Base-by-base conservation (phyloP, 345 rosid genomes). In the Citrus unshiu region DNA sequence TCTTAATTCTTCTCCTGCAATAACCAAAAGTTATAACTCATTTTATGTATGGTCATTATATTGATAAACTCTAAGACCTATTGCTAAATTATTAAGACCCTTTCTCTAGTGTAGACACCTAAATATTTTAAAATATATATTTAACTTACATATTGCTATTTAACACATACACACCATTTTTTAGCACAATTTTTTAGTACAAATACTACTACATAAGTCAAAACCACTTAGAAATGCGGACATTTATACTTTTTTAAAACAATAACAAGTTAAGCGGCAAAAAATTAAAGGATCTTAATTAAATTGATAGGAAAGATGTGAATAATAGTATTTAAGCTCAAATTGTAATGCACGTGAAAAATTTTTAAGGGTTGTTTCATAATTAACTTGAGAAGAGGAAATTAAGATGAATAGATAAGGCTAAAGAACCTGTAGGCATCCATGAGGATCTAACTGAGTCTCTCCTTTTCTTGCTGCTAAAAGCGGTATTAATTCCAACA, bases 401-500 rank as follows among this genome's bases (percentile, higher is more conserved):
- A 46, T 46, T 46, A 46, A 46, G 16, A 46, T 12, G 13, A 46
- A 46, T 46, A 46, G 51, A 4, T 9, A 13, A 68, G 22, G 22
- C 43, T 29, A 27, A 5, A 74, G 7, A 58, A 90, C 93, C 92
- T 80, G 82, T 82, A 19, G 98, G 98, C 95, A 95, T 85, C 97
- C 98, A 95, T 9, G 97, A 93, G 58, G 84, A 79, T 6, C 98
- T 81, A 75, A 93, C 81, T 0, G 98, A 95, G 72, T 95, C 94
- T 2, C 98, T 79, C 70, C 98, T 86, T 77, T 87, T 90, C 88
- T 71, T 87, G 91, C 98, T 93, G 81, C 98, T 95, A 77, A 95
- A 95, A 13, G 98, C 98, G 37, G 98, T 93, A 68, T 93, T 92
- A 62, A 95, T 92, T 35, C 98, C 99, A 63, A 95, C 83, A 6